These are phyloP conservation scores for Ceratocystiopsis sp. DNA, from an alignment of 2,329 filamentous ascomycete species.

Conservation along the genomic window DNA sequence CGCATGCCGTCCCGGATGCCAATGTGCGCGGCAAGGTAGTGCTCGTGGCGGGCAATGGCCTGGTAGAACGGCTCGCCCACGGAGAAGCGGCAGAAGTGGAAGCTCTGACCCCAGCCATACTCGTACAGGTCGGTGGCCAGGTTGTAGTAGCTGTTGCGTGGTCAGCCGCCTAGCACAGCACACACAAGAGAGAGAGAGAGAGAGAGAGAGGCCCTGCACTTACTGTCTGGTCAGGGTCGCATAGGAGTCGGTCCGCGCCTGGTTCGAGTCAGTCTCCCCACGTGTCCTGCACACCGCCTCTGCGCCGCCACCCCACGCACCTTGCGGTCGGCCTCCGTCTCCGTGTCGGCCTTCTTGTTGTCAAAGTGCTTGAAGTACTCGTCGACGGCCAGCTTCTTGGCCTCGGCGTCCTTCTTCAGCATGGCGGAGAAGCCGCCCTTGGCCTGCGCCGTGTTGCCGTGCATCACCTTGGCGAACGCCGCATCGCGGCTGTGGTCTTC, in stretches of 20 bases:
- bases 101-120: slow-evolving; percentile 89
- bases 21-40: slow-evolving; percentile 87
- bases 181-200: too few relatives aligned
- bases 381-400: slow-evolving; percentile 47
- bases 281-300: too few relatives aligned
- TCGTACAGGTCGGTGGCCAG: slow-evolving; percentile 93
- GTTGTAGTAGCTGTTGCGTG: slow-evolving; percentile 50
- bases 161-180: too few relatives aligned
- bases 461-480: slow-evolving; percentile 77
- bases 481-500: slow-evolving; percentile 79
- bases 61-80: slow-evolving; percentile 74
- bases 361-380: slow-evolving; percentile 85
- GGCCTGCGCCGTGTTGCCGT: slow-evolving; percentile 52
- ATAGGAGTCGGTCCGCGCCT: slow-evolving; percentile 75
- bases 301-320: slow-evolving; percentile 21
- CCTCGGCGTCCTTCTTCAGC: slow-evolving; percentile 55
- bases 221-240: slow-evolving; percentile 86
- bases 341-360: slow-evolving; percentile 52
- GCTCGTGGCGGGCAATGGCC: slow-evolving; percentile 90
- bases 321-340: slow-evolving; percentile 70
- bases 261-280: slow-evolving; percentile 2
- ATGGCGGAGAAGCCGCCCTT: slow-evolving; percentile 66
- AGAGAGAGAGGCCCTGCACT: background rate
- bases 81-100: slow-evolving; percentile 95
- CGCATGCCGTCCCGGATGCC: slow-evolving; percentile 72